Evolutionary conservation across 805 yeast genomes (phyloP).

Genomic region (Cyberlindnera samutprakarnensis): DNA sequence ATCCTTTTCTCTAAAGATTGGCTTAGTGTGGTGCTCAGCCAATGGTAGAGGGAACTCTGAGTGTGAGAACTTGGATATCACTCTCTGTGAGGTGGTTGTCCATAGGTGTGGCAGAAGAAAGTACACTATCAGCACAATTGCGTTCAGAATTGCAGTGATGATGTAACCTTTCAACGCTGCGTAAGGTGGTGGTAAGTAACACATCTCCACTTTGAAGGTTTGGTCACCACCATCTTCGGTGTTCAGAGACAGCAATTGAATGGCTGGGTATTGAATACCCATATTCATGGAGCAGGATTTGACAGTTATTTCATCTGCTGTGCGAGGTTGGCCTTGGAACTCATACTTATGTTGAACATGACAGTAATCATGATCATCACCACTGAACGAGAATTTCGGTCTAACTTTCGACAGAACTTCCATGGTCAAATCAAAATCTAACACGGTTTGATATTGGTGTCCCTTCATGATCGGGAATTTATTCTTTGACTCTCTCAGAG

Average conservation of each 20-base stretch:
- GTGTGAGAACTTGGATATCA: too few species aligned
- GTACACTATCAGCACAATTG: conserved; percentile 15
- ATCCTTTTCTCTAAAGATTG: too few species aligned
- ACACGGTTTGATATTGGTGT: conserved; percentile 83
- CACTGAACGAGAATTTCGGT: conserved; percentile 74
- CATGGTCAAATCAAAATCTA: conserved; percentile 52
- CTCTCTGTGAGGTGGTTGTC: too few species aligned
- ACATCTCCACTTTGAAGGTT: conserved; percentile 38
- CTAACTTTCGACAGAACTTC: conserved; percentile 48
- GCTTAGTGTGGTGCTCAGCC: conserved; percentile 11
- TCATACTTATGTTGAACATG: conserved; percentile 49
- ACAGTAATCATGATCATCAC: conserved; percentile 97
- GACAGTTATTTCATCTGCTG: conserved; percentile 72
- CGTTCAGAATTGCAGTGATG: conserved; percentile 16
- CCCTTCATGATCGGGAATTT: conserved; percentile 70
- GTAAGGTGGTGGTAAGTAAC: conserved; percentile 52
- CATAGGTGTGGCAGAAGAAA: conserved; percentile 24
- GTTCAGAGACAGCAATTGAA: conserved; percentile 68
- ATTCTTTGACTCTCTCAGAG: conserved; percentile 58
- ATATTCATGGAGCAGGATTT: conserved; percentile 90
- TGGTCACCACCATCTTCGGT: conserved; percentile 18
- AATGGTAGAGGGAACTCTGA: too few species aligned
- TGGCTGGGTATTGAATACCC: conserved; percentile 82
- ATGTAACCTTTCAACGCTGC: conserved; percentile 31
- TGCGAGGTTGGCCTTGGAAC: conserved; percentile 18